Conservation (phyloP, 371 early-diverging fungal species). For the Mortierella sp. region DNA sequence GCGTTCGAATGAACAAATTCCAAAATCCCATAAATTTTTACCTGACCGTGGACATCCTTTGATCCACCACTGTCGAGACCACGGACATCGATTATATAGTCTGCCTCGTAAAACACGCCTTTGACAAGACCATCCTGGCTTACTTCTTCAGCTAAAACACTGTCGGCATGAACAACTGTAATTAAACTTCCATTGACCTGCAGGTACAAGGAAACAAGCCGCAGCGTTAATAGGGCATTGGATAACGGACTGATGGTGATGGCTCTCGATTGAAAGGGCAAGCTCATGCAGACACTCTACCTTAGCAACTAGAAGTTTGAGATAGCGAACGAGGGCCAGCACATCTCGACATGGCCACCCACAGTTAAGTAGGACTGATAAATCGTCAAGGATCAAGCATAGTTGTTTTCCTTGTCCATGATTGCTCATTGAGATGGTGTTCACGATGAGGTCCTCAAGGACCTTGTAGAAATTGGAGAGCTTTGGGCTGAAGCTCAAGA, state of each 20-base stretch:
- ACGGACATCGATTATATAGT: constrained; percentile 69
- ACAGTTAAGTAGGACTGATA: constrained; percentile 66
- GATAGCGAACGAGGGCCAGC: constrained; percentile 60
- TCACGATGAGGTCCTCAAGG: constrained; percentile 38
- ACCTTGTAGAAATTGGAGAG: constrained; percentile 38
- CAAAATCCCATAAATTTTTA: constrained; percentile 20
- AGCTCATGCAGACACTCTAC: constrained; percentile 13
- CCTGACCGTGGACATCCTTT: constrained; percentile 79
- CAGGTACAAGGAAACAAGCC: neutral
- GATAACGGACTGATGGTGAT: too few species aligned
- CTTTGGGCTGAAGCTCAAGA: constrained; percentile 46
- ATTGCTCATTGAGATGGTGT: constrained; percentile 14
- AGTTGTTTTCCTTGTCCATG: constrained; percentile 40
- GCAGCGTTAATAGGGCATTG: neutral
- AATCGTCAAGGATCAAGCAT: constrained; percentile 74
- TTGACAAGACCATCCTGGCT: constrained; percentile 70
- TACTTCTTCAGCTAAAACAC: constrained; percentile 62
- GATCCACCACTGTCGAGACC: constrained; percentile 75
- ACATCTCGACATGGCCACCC: constrained; percentile 65
- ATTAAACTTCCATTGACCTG: constrained; percentile 69
- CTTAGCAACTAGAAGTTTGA: constrained; percentile 60
- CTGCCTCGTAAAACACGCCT: constrained; percentile 62
- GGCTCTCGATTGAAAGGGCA: too few species aligned
- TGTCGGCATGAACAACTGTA: constrained; percentile 72
- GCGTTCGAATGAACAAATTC: too few species aligned